phyloP scores from a whole-genome alignment of 2,329 filamentous ascomycete genomes.

The Leptosphaerulina australis region DNA sequence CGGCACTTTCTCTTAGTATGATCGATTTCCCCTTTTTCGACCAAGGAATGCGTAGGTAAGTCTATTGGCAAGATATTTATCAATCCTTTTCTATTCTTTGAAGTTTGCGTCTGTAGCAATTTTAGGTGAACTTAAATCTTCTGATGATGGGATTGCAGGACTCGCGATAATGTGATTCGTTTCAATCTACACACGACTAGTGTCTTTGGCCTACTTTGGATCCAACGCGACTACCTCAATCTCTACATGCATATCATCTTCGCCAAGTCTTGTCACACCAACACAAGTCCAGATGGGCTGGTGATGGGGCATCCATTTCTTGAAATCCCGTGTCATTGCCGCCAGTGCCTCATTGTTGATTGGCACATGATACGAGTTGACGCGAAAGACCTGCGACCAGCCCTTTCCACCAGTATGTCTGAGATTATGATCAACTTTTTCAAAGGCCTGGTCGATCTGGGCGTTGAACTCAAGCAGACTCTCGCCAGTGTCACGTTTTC shows the following conservation, averaged over 20 bases:
- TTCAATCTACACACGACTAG: no score
- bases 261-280: conserved; percentile 28
- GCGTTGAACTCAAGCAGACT: conserved; percentile 31
- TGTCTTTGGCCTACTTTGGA: no score
- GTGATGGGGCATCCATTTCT: conserved; percentile 36
- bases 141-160: no score
- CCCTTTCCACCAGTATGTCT: conserved; percentile 62
- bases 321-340: conserved; percentile 28
- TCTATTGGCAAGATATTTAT: no score
- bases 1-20: no score
- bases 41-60: no score
- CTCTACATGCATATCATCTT: conserved; percentile 51
- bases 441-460: conserved; percentile 56
- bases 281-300: conserved; percentile 33
- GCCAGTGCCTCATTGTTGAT: conserved; percentile 27
- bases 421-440: conserved; percentile 61
- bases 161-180: no score
- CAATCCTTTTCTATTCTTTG: no score
- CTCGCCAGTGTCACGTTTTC: conserved; percentile 34
- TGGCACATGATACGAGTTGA: conserved; percentile 35
- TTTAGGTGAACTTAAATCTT: no score
- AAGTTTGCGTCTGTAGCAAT: no score
- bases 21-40: no score
- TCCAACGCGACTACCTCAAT: conserved; percentile 30
- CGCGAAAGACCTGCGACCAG: conserved; percentile 59